These are phyloP conservation scores for Trichoderma oligosporum DNA, from an alignment of 2,329 filamentous ascomycete genomes.

Conservation along the genomic window DNA sequence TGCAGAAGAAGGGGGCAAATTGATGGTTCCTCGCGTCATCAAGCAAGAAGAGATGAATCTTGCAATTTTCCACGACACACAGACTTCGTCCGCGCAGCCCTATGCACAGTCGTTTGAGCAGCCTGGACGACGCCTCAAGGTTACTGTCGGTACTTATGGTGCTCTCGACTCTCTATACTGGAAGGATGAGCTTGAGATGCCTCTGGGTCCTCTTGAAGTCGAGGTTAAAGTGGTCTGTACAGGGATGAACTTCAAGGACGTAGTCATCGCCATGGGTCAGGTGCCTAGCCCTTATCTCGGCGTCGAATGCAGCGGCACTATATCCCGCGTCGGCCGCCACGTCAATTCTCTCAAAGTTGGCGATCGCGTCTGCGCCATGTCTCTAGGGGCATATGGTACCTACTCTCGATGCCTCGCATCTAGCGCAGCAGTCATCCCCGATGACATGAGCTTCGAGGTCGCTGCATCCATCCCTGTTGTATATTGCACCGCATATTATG, in stretches of 20 bases:
- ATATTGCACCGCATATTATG: slow-evolving; percentile 41
- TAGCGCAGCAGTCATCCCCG: slow-evolving; percentile 38
- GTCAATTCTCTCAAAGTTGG: slow-evolving; percentile 62
- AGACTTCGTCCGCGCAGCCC: slow-evolving; percentile 24
- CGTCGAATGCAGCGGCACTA: slow-evolving; percentile 39
- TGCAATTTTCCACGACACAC: slow-evolving; percentile 28
- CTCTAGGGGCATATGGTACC: slow-evolving; percentile 34
- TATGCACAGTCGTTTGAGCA: slow-evolving; percentile 39
- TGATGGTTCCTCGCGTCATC: slow-evolving; percentile 31
- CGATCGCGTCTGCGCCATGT: slow-evolving; percentile 65
- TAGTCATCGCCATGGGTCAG: slow-evolving; percentile 42
- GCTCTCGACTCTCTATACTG: slow-evolving; percentile 41
- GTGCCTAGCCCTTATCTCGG: slow-evolving; percentile 34
- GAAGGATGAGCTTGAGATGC: slow-evolving; percentile 32
- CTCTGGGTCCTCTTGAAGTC: slow-evolving; percentile 36
- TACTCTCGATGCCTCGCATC: slow-evolving; percentile 32
- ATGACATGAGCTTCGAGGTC: slow-evolving; percentile 34
- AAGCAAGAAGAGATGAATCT: slow-evolving; percentile 28
- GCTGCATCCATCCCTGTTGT: slow-evolving; percentile 41
- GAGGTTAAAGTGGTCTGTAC: slow-evolving; percentile 43
- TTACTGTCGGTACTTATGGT: slow-evolving; percentile 38
- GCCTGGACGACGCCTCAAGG: slow-evolving; percentile 32
- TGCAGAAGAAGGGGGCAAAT: slow-evolving; percentile 27
- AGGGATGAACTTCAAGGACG: slow-evolving; percentile 46
- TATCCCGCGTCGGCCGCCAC: slow-evolving; percentile 52